Evolutionary conservation across 2,329 filamentous ascomycete genomes (phyloP).

Genomic region (Microdochium trichocladiopsis): DNA sequence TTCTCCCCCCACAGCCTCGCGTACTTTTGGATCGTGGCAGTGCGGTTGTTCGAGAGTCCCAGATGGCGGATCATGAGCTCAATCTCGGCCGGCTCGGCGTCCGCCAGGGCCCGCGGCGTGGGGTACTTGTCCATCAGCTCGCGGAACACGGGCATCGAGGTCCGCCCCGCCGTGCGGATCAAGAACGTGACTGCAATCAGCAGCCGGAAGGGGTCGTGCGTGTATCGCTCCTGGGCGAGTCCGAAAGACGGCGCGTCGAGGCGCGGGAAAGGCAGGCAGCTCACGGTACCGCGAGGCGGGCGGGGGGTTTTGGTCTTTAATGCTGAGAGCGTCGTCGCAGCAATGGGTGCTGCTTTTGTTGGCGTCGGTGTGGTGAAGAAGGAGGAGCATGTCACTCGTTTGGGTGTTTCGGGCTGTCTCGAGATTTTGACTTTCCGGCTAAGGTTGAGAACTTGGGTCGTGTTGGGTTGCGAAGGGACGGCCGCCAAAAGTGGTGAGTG

Average conservation of each 20-base stretch:
- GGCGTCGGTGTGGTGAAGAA: slow-evolving; percentile 20
- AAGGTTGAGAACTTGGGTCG: too few relatives aligned
- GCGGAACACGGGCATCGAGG: slow-evolving; percentile 71
- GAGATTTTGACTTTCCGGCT: not conserved
- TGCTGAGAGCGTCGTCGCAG: not conserved
- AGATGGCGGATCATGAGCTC: slow-evolving; percentile 59
- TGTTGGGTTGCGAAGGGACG: not conserved
- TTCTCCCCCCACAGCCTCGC: slow-evolving; percentile 60
- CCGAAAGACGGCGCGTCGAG: slow-evolving; percentile 61
- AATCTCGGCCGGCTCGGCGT: slow-evolving; percentile 48
- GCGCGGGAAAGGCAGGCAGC: slow-evolving; percentile 59
- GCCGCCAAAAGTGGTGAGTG: not conserved
- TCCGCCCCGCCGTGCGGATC: slow-evolving; percentile 68
- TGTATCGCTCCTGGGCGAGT: slow-evolving; percentile 76
- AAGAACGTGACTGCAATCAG: slow-evolving; percentile 80
- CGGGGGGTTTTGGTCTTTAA: slow-evolving; percentile 18
- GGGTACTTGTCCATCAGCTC: slow-evolving; percentile 62
- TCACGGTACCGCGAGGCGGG: slow-evolving; percentile 37
- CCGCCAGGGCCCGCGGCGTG: slow-evolving; percentile 54
- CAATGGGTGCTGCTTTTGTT: slow-evolving; percentile 1
- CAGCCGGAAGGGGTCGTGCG: slow-evolving; percentile 68
- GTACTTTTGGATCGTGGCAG: slow-evolving; percentile 60
- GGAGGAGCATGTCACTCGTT: slow-evolving; percentile 21
- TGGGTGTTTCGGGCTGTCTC: slow-evolving; percentile 9
- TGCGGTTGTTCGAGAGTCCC: slow-evolving; percentile 63